Evolutionary conservation across 2,329 filamentous ascomycete genomes (phyloP), one percentile per base, ranked within the genome.

Genomic region (Claviceps humidiphila): DNA sequence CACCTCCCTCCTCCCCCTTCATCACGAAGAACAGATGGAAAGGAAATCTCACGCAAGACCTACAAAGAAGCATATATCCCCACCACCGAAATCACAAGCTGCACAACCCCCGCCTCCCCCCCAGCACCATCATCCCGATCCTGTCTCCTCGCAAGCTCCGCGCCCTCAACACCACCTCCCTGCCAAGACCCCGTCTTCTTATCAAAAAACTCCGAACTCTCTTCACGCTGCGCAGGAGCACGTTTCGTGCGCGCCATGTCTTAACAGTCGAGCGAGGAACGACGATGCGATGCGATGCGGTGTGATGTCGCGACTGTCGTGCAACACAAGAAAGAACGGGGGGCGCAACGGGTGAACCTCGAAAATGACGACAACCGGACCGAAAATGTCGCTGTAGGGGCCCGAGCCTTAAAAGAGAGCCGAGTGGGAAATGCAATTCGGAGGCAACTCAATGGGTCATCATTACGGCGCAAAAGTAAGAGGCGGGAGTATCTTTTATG

Each of bases 41-140:
- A 9, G 39, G n/a, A 16, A 20, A 38, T 34, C 30, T 14, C 39
- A 40, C 22, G 11, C 13, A 24, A 44, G 24, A 70, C 78, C 64
- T 79, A 96, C 91, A 98, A 98, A 39, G 90, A 95, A 39, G 85
- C 89, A 68, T 98, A 98, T 61, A 98, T 98, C 54, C 93, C 93
- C 6, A 82, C 83, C n/a, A 96, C 89, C 58, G 90, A 91, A 56
- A 95, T 80, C 48, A 90, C 70, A 52, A 96, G 78, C 68, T 95
- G 86, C 61, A 85, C 64, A 34, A 88, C 65, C 4, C 87, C 86
- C 8, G 84, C 76, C 30, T 80, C 76, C 51, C 70, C 63, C 58
- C 67, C 68, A 5, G 50, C 3, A 22, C 37, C 17, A 16, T 14
- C 7, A 17, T 34, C 13, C 17, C 24, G 41, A 26, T 13, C 22